Evolutionary conservation across 345 rosid genomes (phyloP).

Genomic region (Dovyalis caffra): DNA sequence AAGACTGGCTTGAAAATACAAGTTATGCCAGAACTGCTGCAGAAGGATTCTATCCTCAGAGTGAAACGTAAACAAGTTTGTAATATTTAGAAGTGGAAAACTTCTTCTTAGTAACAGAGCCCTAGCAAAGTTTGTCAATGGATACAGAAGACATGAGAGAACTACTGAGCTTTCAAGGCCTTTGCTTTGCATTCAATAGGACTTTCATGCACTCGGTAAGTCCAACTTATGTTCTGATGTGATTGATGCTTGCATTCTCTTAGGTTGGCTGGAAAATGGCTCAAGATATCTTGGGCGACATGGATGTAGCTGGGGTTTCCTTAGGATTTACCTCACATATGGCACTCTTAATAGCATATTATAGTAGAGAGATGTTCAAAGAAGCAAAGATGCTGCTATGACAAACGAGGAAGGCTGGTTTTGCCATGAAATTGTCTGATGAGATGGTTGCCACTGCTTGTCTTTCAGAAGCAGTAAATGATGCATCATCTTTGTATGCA

Average conservation of each 20-base stretch:
- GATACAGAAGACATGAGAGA: constrained; percentile 49
- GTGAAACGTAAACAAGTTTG: constrained; percentile 36
- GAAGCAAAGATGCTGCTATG: constrained; percentile 56
- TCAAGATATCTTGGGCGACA: constrained; percentile 85
- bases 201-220: constrained; percentile 15
- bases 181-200: constrained; percentile 40
- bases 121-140: constrained; percentile 60
- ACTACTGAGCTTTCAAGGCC: constrained; percentile 56
- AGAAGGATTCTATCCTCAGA: constrained; percentile 45
- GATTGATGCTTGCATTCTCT: constrained; percentile 52
- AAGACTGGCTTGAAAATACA: constrained; percentile 58
- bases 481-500: constrained; percentile 16
- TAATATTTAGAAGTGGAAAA: constrained; percentile 48
- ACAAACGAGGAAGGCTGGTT: constrained; percentile 55
- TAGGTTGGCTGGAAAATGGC: constrained; percentile 80
- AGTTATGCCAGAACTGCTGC: constrained; percentile 50
- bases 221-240: constrained; percentile 46
- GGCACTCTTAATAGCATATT: constrained; percentile 53
- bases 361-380: constrained; percentile 46
- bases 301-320: constrained; percentile 48
- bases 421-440: constrained; percentile 32
- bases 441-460: constrained; percentile 24
- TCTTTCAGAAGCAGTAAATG: constrained; percentile 28
- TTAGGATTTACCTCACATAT: constrained; percentile 37
- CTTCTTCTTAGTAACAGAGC: constrained; percentile 48